A percentile compares a stretch with the other conserved stretches of the same genome.
Evolutionary conservation across 768 basidiomycete species (phyloP).

Genomic region (Agaricus bisporus): DNA sequence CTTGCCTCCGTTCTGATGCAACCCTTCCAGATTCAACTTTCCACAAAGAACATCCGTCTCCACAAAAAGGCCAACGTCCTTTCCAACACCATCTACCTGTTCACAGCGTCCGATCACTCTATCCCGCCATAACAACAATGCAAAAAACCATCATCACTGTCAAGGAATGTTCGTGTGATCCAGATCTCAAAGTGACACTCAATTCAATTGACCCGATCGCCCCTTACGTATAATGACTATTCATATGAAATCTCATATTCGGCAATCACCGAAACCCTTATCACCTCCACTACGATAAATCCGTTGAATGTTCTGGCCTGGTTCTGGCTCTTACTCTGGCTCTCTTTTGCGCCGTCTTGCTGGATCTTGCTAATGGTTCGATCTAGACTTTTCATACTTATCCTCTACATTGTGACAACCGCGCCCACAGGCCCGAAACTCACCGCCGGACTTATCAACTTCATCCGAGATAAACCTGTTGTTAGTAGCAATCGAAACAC

Average conservation of each 20-base stretch:
- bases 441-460: no score
- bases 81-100: not conserved
- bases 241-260: not conserved
- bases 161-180: not conserved
- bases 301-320: not conserved
- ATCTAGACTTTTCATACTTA: no score
- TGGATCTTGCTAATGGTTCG: no score
- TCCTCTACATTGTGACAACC: no score
- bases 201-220: not conserved
- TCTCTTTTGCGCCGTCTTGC: not conserved
- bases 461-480: no score
- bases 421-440: no score
- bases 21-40: not conserved
- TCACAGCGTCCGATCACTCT: not conserved
- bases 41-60: not conserved
- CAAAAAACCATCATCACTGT: not conserved
- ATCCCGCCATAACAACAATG: not conserved
- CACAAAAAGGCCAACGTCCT: not conserved
- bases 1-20: slow-evolving; percentile 7
- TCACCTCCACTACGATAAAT: not conserved
- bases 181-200: slow-evolving; percentile 1
- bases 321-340: not conserved
- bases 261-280: slow-evolving; percentile 7
- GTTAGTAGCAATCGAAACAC: no score
- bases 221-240: not conserved